Conservation (phyloP, 495 filamentous ascomycete species). For the Podospora tetraspora region DNA sequence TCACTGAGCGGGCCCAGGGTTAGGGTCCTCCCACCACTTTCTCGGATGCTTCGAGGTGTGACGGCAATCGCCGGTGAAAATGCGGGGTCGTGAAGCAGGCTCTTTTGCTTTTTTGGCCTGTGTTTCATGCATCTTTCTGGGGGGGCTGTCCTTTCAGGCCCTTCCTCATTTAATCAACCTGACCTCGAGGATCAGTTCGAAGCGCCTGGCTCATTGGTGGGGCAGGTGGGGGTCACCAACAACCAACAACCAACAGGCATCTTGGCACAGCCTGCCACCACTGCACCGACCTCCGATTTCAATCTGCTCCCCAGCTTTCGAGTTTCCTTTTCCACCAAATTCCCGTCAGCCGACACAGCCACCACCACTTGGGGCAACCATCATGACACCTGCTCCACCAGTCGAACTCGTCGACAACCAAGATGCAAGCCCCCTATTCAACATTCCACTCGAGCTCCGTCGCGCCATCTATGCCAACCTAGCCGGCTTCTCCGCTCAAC, state of each 20-base stretch:
- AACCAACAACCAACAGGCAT: neutral
- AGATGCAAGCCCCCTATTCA: slow-evolving; percentile 2
- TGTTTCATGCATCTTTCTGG: no score
- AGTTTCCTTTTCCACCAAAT: neutral
- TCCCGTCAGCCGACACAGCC: neutral
- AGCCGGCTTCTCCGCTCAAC: neutral
- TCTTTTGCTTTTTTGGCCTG: no score
- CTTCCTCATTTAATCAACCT: no score
- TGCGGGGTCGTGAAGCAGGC: no score
- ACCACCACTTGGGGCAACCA: neutral
- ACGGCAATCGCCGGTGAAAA: no score
- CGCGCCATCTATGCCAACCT: neutral
- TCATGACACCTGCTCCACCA: neutral
- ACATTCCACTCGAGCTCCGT: neutral
- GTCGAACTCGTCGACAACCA: neutral
- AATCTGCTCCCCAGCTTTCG: neutral
- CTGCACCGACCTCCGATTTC: no score
- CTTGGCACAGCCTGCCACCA: neutral
- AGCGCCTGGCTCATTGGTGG: no score
- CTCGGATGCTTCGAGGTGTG: no score
- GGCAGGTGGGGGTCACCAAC: neutral
- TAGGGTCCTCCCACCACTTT: neutral
- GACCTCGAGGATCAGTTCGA: no score
- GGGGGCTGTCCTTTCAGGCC: no score
- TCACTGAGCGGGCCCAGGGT: neutral